Conservation (phyloP, 306 rosid genomes). For the Sphenostylis stenocarpa region DNA sequence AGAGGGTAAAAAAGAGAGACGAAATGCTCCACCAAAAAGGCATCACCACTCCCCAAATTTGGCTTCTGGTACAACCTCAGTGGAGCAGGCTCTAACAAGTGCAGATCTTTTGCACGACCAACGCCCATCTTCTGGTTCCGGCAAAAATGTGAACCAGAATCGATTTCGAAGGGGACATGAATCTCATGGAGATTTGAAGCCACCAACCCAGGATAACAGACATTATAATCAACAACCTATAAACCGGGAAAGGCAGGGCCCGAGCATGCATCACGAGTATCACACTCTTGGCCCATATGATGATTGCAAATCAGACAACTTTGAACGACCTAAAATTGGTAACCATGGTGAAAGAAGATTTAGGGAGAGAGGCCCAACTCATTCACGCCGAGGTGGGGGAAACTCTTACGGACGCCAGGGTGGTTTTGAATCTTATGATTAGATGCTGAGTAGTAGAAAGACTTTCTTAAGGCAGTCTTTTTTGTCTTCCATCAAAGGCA, state of each 20-base stretch:
- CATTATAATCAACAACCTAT: conserved; percentile 51
- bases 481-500: conserved; percentile 38
- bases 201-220: conserved; percentile 56
- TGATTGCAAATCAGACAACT: conserved; percentile 42
- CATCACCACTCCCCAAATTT: conserved; percentile 54
- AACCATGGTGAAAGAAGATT: conserved; percentile 53
- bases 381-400: conserved; percentile 76
- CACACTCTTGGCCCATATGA: conserved; percentile 76
- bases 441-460: conserved; percentile 40
- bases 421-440: conserved; percentile 42
- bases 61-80: conserved; percentile 34
- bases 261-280: conserved; percentile 65
- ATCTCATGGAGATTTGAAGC: conserved; percentile 67
- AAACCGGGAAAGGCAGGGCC: conserved; percentile 73
- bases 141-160: conserved; percentile 63
- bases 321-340: conserved; percentile 60
- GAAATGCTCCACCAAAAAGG: conserved; percentile 49
- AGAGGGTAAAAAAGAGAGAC: conserved; percentile 62
- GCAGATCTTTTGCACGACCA: conserved; percentile 64
- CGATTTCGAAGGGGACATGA: conserved; percentile 64
- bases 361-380: conserved; percentile 74
- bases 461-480: conserved; percentile 1
- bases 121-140: conserved; percentile 54
- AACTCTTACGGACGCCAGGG: conserved; percentile 60
- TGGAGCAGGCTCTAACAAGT: conserved; percentile 47